Base-by-base conservation (phyloP, 2,329 filamentous ascomycete species). In the Cercospora beticola region DNA sequence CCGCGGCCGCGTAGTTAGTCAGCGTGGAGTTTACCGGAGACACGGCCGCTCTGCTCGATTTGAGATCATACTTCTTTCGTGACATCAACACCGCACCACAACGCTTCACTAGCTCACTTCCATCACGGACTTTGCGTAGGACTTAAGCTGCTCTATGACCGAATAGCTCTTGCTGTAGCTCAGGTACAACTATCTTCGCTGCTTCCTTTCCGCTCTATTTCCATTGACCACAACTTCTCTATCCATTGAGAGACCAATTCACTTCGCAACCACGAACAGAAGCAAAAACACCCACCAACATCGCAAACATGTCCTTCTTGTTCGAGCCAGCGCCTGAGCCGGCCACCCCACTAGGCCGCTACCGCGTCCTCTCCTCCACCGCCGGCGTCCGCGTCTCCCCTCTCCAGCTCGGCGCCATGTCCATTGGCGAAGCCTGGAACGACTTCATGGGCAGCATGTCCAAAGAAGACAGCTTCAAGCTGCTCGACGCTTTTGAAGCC, bases 391-490 rank as follows among this genome's bases (percentile, higher is more conserved):
- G 83, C 58, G 80, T 81, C 59, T 80, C 78, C 14, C 81, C 81
- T 0, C 74, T 83, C 46, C 78, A 78, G 54, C 83, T 92, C 1
- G 90, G 89, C 10, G 82, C 82, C 63, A 90, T 90, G 87, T 88
- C 86, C 78, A 88, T 91, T 79, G 89, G 89, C 4, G 52, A 66
- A 82, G 82, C 63, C 86, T 92, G 85, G 90, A 68, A 62, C 59
- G 73, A 78, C 60, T 83, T 82, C 62, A 86, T 92, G 85, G 90
- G 90, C 33, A 83, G 84, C 43, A 91, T 89, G 78, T 84, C 86
- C 76, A 87, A 91, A 76, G 82, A 86, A 61, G 84, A 84, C 1
- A 83, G 86, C 1, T 89, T 91, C 72, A 81, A 83, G 21, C 87
- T 92, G 2, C 72, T 80, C 28, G 78, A 80, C 61, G 75, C 74